Percentiles rank a stretch among this genome's conserved stretches.
Conservation (phyloP, 2,329 filamentous ascomycete genomes). For the Huntiella moniliformis region DNA sequence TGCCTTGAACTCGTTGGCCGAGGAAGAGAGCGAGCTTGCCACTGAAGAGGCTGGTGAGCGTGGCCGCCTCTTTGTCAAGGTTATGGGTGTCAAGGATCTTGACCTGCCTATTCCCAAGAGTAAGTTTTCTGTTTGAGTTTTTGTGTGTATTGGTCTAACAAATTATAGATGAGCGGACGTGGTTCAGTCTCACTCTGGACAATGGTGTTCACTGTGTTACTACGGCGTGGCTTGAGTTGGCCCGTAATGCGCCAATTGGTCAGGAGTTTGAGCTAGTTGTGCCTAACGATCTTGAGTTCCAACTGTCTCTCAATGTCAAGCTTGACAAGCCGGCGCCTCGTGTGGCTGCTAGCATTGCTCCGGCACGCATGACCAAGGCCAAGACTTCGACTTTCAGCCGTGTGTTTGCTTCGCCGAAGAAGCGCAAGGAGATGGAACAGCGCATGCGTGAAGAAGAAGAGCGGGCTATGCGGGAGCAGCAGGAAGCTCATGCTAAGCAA, state of each 20-base stretch:
- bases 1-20: conserved; percentile 44
- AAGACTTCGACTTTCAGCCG: conserved; percentile 84
- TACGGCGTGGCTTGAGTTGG: conserved; percentile 84
- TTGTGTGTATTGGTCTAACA: neutral
- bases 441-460: conserved; percentile 70
- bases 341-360: conserved; percentile 32
- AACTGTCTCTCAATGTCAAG: conserved; percentile 91
- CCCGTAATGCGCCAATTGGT: conserved; percentile 79
- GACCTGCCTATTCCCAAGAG: conserved; percentile 80
- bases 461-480: conserved; percentile 42
- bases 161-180: conserved; percentile 58
- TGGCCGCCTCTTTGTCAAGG: conserved; percentile 88
- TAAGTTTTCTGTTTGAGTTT: conserved; percentile 28
- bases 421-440: conserved; percentile 83
- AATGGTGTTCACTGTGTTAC: conserved; percentile 97
- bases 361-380: conserved; percentile 33
- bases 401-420: conserved; percentile 86
- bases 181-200: conserved; percentile 93
- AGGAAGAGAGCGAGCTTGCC: conserved; percentile 45
- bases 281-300: conserved; percentile 94
- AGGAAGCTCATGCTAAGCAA: conserved; percentile 45
- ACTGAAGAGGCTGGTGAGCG: conserved; percentile 69
- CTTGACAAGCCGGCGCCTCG: conserved; percentile 59
- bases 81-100: conserved; percentile 92
- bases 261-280: conserved; percentile 98